phyloP scores from a whole-genome alignment of 371 early-diverging fungal species.

The Mucor velutinosus region DNA sequence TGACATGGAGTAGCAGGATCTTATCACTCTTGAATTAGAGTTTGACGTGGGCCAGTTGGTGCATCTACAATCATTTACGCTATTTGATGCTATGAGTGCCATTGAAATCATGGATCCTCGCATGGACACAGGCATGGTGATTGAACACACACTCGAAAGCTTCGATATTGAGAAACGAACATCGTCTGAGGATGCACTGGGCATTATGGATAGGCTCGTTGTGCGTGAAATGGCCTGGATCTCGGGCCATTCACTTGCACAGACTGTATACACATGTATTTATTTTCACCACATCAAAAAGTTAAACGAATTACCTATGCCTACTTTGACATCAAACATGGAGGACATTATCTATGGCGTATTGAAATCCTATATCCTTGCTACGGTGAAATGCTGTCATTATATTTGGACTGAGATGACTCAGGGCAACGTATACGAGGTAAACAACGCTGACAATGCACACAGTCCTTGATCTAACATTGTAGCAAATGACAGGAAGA shows the following conservation, averaged over 20 bases:
- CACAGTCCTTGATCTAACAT: neutral
- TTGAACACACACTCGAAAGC: slow-evolving; percentile 32
- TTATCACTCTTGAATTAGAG: slow-evolving; percentile 35
- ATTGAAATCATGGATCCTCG: slow-evolving; percentile 87
- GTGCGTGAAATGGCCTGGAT: slow-evolving; percentile 75
- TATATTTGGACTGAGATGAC: slow-evolving; percentile 66
- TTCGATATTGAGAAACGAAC: slow-evolving; percentile 50
- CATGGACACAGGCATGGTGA: slow-evolving; percentile 78
- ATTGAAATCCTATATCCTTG: slow-evolving; percentile 56
- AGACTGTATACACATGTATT: slow-evolving; percentile 73
- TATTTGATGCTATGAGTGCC: slow-evolving; percentile 80
- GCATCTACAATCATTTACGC: slow-evolving; percentile 59
- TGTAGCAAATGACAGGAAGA: slow-evolving; percentile 53
- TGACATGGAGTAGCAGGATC: neutral
- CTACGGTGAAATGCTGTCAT: slow-evolving; percentile 57
- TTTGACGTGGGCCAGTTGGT: slow-evolving; percentile 68
- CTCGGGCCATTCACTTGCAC: slow-evolving; percentile 72
- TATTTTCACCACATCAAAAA: slow-evolving; percentile 60
- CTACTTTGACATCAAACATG: slow-evolving; percentile 9
- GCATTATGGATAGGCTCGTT: slow-evolving; percentile 69
- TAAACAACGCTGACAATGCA: neutral
- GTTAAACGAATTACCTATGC: slow-evolving; percentile 32
- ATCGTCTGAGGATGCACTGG: slow-evolving; percentile 54
- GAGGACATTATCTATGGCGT: slow-evolving; percentile 43
- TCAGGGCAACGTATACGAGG: slow-evolving; percentile 65